A percentile compares a stretch with the other conserved stretches of the same genome.
Conservation (phyloP, 805 yeast genomes). For the Candida tallmaniae region DNA sequence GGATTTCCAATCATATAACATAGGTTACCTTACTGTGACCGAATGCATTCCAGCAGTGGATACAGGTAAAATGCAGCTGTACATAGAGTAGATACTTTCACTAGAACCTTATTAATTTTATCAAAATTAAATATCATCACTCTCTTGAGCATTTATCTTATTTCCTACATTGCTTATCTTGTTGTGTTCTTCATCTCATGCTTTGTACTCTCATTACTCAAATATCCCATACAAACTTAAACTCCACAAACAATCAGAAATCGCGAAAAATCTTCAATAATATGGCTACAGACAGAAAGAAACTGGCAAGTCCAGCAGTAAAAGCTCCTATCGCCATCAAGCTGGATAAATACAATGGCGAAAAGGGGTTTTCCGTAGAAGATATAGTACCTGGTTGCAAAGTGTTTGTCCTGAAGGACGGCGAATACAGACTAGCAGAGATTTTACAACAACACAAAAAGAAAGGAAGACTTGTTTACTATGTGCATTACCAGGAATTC, state of each 20-base stretch:
- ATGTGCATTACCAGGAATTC: constrained; percentile 91
- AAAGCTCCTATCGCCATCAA: constrained; percentile 8
- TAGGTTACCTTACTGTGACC: constrained; percentile 32
- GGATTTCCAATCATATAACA: constrained; percentile 37
- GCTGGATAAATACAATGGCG: constrained; percentile 2
- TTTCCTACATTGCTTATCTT: no score
- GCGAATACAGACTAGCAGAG: constrained; percentile 77
- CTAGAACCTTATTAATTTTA: no score
- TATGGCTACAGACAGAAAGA: constrained; percentile 5
- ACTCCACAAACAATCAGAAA: no score
- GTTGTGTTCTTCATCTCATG: not conserved
- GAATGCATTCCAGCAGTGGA: not conserved
- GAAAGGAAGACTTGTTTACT: constrained; percentile 74
- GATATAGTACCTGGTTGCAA: constrained; percentile 75
- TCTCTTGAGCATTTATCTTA: no score
- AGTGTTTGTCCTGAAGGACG: constrained; percentile 77
- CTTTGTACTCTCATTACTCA: not conserved
- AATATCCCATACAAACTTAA: not conserved
- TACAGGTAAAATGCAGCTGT: not conserved
- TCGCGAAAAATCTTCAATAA: no score
- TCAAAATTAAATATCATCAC: no score
- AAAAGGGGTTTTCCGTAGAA: constrained; percentile 25
- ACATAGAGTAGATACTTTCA: no score
- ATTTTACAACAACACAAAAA: constrained; percentile 70
- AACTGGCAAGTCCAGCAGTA: constrained; percentile 5